Conservation (phyloP, 2,329 filamentous ascomycete genomes). For the Aspergillus costaricaensis region DNA sequence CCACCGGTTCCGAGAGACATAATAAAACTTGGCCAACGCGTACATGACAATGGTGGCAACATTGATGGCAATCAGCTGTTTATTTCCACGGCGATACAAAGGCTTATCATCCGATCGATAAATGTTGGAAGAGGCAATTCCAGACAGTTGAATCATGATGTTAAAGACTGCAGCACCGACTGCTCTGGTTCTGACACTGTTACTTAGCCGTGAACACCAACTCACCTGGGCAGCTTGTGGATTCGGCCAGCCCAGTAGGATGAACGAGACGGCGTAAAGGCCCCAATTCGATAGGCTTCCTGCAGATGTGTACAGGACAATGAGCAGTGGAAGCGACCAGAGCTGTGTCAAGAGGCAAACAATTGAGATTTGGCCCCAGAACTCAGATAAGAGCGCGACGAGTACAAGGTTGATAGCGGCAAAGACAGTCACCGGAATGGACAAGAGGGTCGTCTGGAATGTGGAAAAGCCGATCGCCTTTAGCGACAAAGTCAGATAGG, state of each 20-base stretch:
- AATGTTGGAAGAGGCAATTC: constrained; percentile 34
- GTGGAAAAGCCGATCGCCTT: constrained; percentile 53
- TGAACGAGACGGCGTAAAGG: constrained; percentile 51
- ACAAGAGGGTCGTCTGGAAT: constrained; percentile 58
- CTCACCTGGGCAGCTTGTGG: constrained; percentile 19
- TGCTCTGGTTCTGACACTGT: constrained; percentile 39
- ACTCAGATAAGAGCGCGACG: constrained; percentile 33
- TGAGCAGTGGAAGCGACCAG: constrained; percentile 54
- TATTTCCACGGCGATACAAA: constrained; percentile 56
- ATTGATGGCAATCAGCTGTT: constrained; percentile 51
- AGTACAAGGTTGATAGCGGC: constrained; percentile 57
- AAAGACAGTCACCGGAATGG: constrained; percentile 56
- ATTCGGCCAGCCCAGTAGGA: constrained; percentile 37
- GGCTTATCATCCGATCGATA: constrained; percentile 51
- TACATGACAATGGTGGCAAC: constrained; percentile 54
- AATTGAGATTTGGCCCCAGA: constrained; percentile 53
- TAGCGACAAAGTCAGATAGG: constrained; percentile 34
- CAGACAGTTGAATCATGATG: constrained; percentile 40
- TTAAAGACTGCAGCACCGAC: constrained; percentile 44
- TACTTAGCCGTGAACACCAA: constrained; percentile 38
- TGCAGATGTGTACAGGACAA: constrained; percentile 49
- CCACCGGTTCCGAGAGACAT: constrained; percentile 34
- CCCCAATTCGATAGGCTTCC: constrained; percentile 48
- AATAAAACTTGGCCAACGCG: constrained; percentile 38
- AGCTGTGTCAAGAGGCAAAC: constrained; percentile 54